Conservation (phyloP, 192 early-diverging fungal species). For the Allomyces macrogynus region DNA sequence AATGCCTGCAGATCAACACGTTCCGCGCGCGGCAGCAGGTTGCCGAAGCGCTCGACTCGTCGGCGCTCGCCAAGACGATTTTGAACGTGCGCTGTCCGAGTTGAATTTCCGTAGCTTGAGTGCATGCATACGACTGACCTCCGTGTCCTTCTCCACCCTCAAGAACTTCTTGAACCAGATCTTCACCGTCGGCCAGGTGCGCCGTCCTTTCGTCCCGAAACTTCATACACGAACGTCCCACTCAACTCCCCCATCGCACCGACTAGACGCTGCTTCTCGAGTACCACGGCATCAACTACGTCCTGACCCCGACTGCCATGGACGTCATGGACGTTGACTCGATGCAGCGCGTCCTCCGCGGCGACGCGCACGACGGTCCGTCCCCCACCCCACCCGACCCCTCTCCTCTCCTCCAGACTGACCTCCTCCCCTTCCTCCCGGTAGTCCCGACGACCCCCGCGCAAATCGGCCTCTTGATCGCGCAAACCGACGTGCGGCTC, state of each 20-base stretch:
- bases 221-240: too few relatives aligned
- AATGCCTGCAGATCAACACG: conserved; percentile 32
- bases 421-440: not conserved
- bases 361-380: not conserved
- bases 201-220: too few relatives aligned
- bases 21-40: conserved; percentile 23
- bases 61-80: conserved; percentile 47
- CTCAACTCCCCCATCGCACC: too few relatives aligned
- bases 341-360: conserved; percentile 1
- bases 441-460: too few relatives aligned
- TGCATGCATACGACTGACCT: not conserved
- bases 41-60: conserved; percentile 42
- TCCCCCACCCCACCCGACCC: too few relatives aligned
- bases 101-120: too few relatives aligned
- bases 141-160: not conserved
- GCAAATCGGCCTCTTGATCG: conserved; percentile 54
- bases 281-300: conserved; percentile 51
- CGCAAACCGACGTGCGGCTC: conserved; percentile 47
- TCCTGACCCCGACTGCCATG: conserved; percentile 20
- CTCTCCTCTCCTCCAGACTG: too few relatives aligned
- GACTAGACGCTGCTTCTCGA: conserved; percentile 44
- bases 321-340: conserved; percentile 17
- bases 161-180: conserved; percentile 54
- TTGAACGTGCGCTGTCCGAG: conserved; percentile 20
- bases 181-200: conserved; percentile 44